Percentiles rank a stretch among this genome's conserved stretches.
Evolutionary conservation across 768 basidiomycete species (phyloP).

Genomic region (Mrakia gelida): DNA sequence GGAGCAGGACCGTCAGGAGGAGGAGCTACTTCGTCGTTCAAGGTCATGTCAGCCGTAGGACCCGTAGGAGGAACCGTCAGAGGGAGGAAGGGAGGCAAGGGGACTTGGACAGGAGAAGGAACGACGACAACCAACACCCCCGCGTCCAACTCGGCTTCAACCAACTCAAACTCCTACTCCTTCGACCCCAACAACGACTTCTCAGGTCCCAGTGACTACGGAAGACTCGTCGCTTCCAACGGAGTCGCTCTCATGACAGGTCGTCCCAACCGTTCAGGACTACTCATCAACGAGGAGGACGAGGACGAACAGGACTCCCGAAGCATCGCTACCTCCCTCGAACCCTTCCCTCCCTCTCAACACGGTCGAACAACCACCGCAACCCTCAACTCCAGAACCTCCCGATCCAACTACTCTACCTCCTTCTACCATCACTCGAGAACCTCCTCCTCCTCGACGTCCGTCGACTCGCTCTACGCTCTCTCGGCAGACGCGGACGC

Average conservation of each 20-base stretch:
- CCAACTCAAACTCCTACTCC: not conserved
- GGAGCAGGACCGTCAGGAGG: not conserved
- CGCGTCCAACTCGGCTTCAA: not conserved
- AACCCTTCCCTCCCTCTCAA: conserved; percentile 30
- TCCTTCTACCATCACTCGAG: conserved; percentile 9
- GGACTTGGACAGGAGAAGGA: not conserved
- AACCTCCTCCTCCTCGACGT: not conserved
- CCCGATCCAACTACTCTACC: conserved; percentile 21
- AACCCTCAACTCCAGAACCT: conserved; percentile 10
- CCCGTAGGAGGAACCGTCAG: conserved; percentile 9
- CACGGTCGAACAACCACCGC: conserved; percentile 12
- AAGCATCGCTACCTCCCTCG: conserved; percentile 28
- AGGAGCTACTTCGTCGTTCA: not conserved
- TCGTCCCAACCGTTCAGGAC: not conserved
- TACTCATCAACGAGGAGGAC: conserved; percentile 7
- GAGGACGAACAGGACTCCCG: conserved; percentile 21
- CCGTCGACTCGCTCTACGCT: not conserved
- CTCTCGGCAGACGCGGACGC: conserved; percentile 79
- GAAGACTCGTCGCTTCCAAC: conserved; percentile 28
- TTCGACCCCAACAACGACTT: not conserved
- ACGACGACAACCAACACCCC: no score
- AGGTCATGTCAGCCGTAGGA: conserved; percentile 5
- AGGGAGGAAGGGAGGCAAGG: not conserved
- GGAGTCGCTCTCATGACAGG: conserved; percentile 21
- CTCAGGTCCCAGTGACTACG: conserved; percentile 22